Base-by-base conservation (phyloP, 1,139 yeast genomes). In the Blastobotrys capitulatus region DNA sequence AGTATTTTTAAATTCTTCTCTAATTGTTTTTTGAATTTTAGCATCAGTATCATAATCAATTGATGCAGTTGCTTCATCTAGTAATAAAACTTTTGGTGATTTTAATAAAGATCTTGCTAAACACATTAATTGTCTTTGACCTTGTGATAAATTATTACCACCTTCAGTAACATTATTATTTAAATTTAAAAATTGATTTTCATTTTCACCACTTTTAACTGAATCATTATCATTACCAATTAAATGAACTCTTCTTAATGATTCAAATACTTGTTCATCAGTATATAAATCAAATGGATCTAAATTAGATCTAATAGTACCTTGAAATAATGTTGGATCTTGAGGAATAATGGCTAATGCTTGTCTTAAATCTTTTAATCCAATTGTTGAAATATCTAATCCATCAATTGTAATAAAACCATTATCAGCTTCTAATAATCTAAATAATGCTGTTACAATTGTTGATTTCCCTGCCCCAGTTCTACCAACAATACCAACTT, bases 391-490 rank as follows among this genome's bases (percentile, higher is more conserved):
- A 56, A 92, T 90, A 65, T 92, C 97, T 46, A 89, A 71, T n/a
- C 89, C 96, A 68, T 92, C 98, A 61, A 92, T 88, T 52, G 71
- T 71, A 53, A 92, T 85, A 38, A 68, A 69, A 46, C 98, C 98
- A 20, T 86, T 76, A 56, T 87, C 96, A 1, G 96, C 95, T 61
- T 92, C 97, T 61, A 90, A 74, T 66, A 92, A 86, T 64, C 98
- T 78, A 74, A 92, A 92, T 60, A 92, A 78, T 2, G 97, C 97
- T 5, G 97, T 87, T 56, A 92, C 89, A 55, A 92, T 89, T 1
- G 98, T 90, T 1, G 97, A 88, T 67, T 92, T 92, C 60, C 98
- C 98, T 37, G 98, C 98, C 66, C 98, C 98, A 0, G 98, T 92
- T 67, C 98, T 83, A 38, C 97, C 98, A 56, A 90, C 97, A 64